phyloP scores from a whole-genome alignment of 805 yeast species.

The Torulaspora gathmanii region DNA sequence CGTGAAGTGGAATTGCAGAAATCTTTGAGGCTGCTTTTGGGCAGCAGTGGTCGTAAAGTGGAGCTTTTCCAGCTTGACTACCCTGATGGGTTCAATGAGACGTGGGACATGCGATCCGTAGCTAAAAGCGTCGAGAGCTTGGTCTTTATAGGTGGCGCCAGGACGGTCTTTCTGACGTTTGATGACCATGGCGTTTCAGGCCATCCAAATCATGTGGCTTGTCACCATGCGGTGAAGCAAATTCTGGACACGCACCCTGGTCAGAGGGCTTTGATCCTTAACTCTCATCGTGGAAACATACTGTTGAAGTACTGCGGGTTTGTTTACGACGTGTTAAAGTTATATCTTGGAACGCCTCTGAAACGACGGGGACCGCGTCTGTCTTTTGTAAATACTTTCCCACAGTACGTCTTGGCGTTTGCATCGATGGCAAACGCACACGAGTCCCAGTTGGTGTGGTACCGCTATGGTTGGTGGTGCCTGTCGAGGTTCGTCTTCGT shows the following conservation, averaged over 20 bases:
- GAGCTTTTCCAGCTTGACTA: slow-evolving; percentile 37
- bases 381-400: slow-evolving; percentile 38
- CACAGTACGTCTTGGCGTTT: slow-evolving; percentile 37
- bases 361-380: neutral
- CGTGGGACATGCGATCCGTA: slow-evolving; percentile 52
- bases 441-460: slow-evolving; percentile 91
- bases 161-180: slow-evolving; percentile 55
- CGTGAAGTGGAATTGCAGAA: slow-evolving; percentile 54
- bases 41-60: slow-evolving; percentile 10
- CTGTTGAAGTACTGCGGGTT: slow-evolving; percentile 27
- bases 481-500: slow-evolving; percentile 71
- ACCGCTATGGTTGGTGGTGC: slow-evolving; percentile 80
- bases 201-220: slow-evolving; percentile 80
- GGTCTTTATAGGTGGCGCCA: slow-evolving; percentile 1
- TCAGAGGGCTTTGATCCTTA: slow-evolving; percentile 11
- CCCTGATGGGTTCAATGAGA: slow-evolving; percentile 61
- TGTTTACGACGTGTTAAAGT: slow-evolving; percentile 12
- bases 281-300: slow-evolving; percentile 18
- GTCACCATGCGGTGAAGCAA: slow-evolving; percentile 47
- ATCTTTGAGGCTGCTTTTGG: slow-evolving; percentile 24
- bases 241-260: slow-evolving; percentile 4
- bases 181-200: slow-evolving; percentile 77
- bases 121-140: slow-evolving; percentile 7
- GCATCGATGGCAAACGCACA: slow-evolving; percentile 82
- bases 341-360: neutral